Percentiles rank a stretch among this genome's conserved stretches.
Conservation (phyloP, 805 yeast species). For the Cyberlindnera americana region DNA sequence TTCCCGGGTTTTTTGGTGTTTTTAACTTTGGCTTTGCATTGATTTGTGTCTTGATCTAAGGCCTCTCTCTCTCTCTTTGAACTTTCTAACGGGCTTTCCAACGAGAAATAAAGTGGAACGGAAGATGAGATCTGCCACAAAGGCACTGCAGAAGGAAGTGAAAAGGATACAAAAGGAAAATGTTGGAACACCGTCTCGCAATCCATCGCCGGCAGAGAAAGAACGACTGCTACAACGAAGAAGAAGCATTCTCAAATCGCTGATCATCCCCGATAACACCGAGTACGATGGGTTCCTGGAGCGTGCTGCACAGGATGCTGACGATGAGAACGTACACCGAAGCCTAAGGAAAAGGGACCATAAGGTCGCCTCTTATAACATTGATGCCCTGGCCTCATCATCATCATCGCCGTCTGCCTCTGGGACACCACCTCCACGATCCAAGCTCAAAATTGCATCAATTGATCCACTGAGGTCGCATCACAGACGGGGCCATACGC, state of each 20-base stretch:
- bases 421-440: neutral
- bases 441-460: too few species aligned
- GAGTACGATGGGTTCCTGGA: slow-evolving; percentile 34
- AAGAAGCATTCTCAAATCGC: slow-evolving; percentile 27
- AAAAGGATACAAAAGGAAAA: slow-evolving; percentile 5
- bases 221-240: slow-evolving; percentile 15
- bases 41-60: too few species aligned
- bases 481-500: slow-evolving; percentile 5
- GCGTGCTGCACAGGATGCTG: slow-evolving; percentile 28
- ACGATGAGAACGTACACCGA: slow-evolving; percentile 12
- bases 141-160: too few species aligned
- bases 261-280: slow-evolving; percentile 38
- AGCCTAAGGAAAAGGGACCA: slow-evolving; percentile 12
- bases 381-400: slow-evolving; percentile 1
- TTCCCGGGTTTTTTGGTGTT: too few species aligned
- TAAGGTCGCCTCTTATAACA: slow-evolving; percentile 1
- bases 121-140: too few species aligned
- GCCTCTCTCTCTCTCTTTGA: too few species aligned
- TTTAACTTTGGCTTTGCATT: too few species aligned
- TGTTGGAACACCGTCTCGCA: slow-evolving; percentile 4
- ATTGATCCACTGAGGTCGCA: neutral
- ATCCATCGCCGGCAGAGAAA: slow-evolving; percentile 16
- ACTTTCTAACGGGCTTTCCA: too few species aligned
- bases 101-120: too few species aligned
- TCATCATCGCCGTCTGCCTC: slow-evolving; percentile 1